phyloP scores from a whole-genome alignment of 73 alveolate species.

The Paramecium caudatum region DNA sequence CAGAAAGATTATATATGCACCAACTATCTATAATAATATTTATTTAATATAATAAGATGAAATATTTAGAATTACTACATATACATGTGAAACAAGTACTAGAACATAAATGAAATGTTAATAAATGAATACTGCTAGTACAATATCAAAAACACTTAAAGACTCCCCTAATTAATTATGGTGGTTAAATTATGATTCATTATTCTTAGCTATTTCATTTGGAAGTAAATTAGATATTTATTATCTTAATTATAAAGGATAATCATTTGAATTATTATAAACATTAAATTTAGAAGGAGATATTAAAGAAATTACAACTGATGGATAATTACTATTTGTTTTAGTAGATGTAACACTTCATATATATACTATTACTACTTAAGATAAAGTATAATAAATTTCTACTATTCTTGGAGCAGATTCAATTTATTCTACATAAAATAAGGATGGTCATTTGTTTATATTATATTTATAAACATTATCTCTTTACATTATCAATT shows the following conservation, averaged over 20 bases:
- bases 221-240: not conserved
- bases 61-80: not conserved
- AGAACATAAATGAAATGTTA: not conserved
- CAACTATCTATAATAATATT: not conserved
- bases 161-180: not conserved
- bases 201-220: not conserved
- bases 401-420: too few species aligned
- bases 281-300: not conserved
- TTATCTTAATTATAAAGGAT: not conserved
- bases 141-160: not conserved
- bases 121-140: not conserved
- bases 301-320: not conserved
- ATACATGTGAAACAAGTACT: not conserved
- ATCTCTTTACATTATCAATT: too few species aligned
- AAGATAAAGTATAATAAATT: too few species aligned
- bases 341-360: too few species aligned
- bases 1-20: not conserved
- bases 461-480: too few species aligned
- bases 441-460: too few species aligned
- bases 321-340: too few species aligned
- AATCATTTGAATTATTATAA: not conserved
- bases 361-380: too few species aligned
- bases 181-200: conserved; percentile 19
- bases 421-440: too few species aligned
- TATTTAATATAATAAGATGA: not conserved